Conservation (phyloP, 1,284 basidiomycete genomes). For the Sanghuangporus baumii region DNA sequence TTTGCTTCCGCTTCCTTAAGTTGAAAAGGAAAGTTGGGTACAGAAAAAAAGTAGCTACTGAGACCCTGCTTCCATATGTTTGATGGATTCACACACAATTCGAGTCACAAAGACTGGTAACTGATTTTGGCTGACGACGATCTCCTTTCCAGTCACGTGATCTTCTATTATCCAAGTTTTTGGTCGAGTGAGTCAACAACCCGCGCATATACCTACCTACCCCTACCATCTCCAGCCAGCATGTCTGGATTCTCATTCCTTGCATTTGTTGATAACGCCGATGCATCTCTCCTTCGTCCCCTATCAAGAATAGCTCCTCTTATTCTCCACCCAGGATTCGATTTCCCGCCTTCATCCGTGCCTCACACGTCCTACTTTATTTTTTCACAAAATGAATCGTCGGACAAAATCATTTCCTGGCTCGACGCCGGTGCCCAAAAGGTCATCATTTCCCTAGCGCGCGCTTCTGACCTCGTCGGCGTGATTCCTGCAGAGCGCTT, state of each 20-base stretch:
- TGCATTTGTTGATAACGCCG: slow-evolving; percentile 9
- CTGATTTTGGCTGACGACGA: not conserved
- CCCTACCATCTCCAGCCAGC: not conserved
- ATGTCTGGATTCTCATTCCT: slow-evolving; percentile 9
- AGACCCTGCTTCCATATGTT: not conserved
- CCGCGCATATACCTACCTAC: not conserved
- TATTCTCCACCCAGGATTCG: slow-evolving; percentile 4
- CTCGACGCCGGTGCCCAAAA: slow-evolving; percentile 78
- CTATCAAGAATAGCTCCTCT: slow-evolving; percentile 13
- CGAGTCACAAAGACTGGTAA: not conserved
- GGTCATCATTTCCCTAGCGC: slow-evolving; percentile 63
- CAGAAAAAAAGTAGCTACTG: no score
- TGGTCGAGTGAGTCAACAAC: not conserved
- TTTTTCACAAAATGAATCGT: slow-evolving; percentile 48
- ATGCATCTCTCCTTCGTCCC: not conserved
- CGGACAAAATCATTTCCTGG: slow-evolving; percentile 55
- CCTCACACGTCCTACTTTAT: slow-evolving; percentile 39
- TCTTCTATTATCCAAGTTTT: not conserved
- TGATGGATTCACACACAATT: not conserved
- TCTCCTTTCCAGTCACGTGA: not conserved
- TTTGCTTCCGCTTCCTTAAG: no score
- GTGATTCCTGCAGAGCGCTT: slow-evolving; percentile 68
- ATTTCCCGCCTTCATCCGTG: slow-evolving; percentile 14
- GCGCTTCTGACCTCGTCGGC: slow-evolving; percentile 64
- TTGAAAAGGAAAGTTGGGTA: no score